Base-by-base conservation (phyloP, 2,329 filamentous ascomycete genomes). In the Trematosphaeria pertusa region DNA sequence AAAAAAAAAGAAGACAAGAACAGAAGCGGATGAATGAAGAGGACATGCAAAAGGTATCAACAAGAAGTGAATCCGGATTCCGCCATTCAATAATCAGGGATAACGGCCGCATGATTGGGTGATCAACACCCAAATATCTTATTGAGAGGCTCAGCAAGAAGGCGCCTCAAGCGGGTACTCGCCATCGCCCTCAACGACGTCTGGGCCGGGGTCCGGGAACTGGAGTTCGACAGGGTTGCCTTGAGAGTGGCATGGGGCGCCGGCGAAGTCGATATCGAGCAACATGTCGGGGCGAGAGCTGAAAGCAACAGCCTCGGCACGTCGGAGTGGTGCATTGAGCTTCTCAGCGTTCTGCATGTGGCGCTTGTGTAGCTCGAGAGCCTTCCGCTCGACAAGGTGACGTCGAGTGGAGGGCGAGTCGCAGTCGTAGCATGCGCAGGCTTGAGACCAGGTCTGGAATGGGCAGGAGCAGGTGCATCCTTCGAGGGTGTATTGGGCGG, bases 181-280 rank as follows among this genome's bases (percentile, higher is more conserved):
- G 17, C 73, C 75, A 58, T 77, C 74, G 7, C 76, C 75, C 14
- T 59, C 40, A 3, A 75, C 67, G 12, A 78, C 70, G 41, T 76
- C 72, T 31, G 73, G 72, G 3, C 75, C 75, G 2, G 74, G 73
- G 24, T 72, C 54, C 4, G 74, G 73, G 56, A 67, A 77, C 50
- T 73, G 69, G 10, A 79, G 61, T 58, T 79, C 77, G 11, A 68
- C 70, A 9, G 64, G 65, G 5, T 61, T 64, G 21, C 58, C 58
- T 6, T 65, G 61, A 1, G 71, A 70, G 10, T 64, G 48, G 50
- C 76, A 78, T 12, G 54, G 50, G 26, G 64, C 64, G 19, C 73
- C 73, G 12, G 69, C 65, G 6, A 65, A 70, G 50, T 71, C 68
- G 52, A 76, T 72, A 10, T 67, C 63, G 37, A 74, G 64, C 14